Percentiles rank a stretch among this genome's conserved stretches.
These are phyloP conservation scores for Clonostachys byssicola DNA, from an alignment of 2,329 filamentous ascomycete genomes.

Conservation along the genomic window DNA sequence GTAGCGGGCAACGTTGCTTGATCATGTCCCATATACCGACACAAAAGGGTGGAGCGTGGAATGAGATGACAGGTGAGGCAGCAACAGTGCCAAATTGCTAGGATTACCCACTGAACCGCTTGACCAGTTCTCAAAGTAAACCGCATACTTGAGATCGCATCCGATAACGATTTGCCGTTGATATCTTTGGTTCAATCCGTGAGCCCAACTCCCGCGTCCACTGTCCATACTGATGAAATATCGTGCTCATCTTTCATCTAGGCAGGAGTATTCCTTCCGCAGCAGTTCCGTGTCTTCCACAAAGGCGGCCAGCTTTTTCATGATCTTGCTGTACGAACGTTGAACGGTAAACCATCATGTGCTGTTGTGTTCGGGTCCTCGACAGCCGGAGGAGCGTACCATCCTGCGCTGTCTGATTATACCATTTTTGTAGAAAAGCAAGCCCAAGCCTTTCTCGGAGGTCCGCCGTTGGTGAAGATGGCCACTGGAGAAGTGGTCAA, in stretches of 20 bases:
- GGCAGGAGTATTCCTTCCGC: constrained; percentile 31
- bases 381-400: constrained; percentile 26
- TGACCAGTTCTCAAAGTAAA: constrained; percentile 28
- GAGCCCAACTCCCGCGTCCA: not conserved
- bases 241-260: not conserved
- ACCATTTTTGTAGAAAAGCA: constrained; percentile 30
- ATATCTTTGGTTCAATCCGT: constrained; percentile 33
- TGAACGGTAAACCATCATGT: constrained; percentile 29
- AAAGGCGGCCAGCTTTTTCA: constrained; percentile 26
- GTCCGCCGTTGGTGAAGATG: constrained; percentile 39
- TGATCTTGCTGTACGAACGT: constrained; percentile 29
- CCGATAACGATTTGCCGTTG: constrained; percentile 31
- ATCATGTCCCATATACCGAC: constrained; percentile 35
- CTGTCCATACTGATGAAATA: not conserved
- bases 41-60: constrained; percentile 35
- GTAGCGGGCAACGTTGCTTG: constrained; percentile 24
- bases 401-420: constrained; percentile 21
- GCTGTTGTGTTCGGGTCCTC: constrained; percentile 38
- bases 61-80: constrained; percentile 26
- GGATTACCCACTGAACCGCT: constrained; percentile 1
- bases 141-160: constrained; percentile 15
- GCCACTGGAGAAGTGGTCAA: constrained; percentile 35
- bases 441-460: constrained; percentile 36
- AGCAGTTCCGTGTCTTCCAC: constrained; percentile 39
- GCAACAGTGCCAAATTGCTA: not conserved